A percentile compares a stretch with the other conserved stretches of the same genome.
phyloP scores from a whole-genome alignment of 495 filamentous ascomycete species.

The Xylaria castorea region DNA sequence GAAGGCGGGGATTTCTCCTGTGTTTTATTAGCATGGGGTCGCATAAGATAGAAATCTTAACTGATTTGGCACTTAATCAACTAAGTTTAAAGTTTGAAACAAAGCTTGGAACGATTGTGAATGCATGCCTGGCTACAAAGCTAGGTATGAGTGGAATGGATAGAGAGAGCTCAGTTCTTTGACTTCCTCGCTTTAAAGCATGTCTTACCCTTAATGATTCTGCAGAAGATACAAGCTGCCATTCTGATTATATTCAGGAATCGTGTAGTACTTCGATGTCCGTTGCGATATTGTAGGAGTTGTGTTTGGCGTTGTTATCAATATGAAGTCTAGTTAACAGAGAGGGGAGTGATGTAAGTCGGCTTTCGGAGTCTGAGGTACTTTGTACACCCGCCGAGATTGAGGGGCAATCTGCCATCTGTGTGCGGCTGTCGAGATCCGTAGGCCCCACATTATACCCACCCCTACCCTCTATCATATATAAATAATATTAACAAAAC shows the following conservation, averaged over 20 bases:
- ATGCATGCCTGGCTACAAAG: neutral
- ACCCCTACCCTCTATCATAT: neutral
- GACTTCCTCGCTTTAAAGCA: neutral
- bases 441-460: neutral
- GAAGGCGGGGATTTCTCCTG: conserved; percentile 93
- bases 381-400: conserved; percentile 1
- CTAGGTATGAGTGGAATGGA: neutral
- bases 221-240: conserved; percentile 94
- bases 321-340: neutral
- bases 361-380: conserved; percentile 6
- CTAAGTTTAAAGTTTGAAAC: neutral
- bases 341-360: conserved; percentile 19
- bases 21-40: conserved; percentile 2
- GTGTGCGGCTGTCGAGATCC: neutral
- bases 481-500: neutral
- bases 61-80: neutral
- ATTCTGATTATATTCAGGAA: conserved; percentile 17
- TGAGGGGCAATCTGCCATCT: neutral
- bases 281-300: neutral
- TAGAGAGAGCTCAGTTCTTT: neutral
- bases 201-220: conserved; percentile 86
- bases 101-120: neutral
- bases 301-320: neutral
- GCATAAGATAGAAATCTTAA: neutral
- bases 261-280: neutral